phyloP scores from a whole-genome alignment of 2,329 filamentous ascomycete genomes.

The Ilyonectria mors-panacis region DNA sequence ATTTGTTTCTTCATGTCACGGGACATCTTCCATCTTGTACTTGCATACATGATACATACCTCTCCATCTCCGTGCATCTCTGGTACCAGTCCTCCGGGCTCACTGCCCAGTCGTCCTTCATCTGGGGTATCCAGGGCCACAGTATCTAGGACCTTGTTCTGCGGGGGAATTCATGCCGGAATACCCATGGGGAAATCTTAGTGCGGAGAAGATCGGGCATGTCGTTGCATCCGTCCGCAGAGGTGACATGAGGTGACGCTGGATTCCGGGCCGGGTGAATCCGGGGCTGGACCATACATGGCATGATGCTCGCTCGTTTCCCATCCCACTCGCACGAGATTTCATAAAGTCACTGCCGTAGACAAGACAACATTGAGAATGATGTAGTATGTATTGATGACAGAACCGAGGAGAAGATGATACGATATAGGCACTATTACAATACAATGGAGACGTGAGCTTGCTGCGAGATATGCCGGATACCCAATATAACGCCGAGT shows the following conservation, averaged over 20 bases:
- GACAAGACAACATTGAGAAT: not conserved
- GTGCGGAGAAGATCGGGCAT: slow-evolving; percentile 15
- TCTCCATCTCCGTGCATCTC: not conserved
- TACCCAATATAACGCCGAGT: slow-evolving; percentile 24
- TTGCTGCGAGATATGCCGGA: slow-evolving; percentile 18
- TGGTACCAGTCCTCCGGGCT: not conserved
- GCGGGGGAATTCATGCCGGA: not conserved
- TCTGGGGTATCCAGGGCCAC: slow-evolving; percentile 14
- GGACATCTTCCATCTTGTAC: not conserved
- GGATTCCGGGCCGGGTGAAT: slow-evolving; percentile 15
- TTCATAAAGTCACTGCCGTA: not conserved
- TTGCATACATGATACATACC: not conserved
- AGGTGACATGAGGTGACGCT: slow-evolving; percentile 11
- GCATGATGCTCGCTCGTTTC: slow-evolving; percentile 9
- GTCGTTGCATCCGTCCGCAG: slow-evolving; percentile 1
- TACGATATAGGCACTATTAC: slow-evolving; percentile 24
- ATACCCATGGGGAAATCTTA: slow-evolving; percentile 13
- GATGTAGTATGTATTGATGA: slow-evolving; percentile 13
- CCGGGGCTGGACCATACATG: slow-evolving; percentile 11
- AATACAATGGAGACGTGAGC: slow-evolving; percentile 22
- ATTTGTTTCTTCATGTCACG: not conserved
- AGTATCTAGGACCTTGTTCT: slow-evolving; percentile 5
- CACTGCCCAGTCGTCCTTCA: not conserved
- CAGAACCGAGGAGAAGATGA: slow-evolving; percentile 1
- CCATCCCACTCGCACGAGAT: not conserved